Evolutionary conservation across 73 alveolate species (phyloP).

Genomic region (Paramecium sonneborni): DNA sequence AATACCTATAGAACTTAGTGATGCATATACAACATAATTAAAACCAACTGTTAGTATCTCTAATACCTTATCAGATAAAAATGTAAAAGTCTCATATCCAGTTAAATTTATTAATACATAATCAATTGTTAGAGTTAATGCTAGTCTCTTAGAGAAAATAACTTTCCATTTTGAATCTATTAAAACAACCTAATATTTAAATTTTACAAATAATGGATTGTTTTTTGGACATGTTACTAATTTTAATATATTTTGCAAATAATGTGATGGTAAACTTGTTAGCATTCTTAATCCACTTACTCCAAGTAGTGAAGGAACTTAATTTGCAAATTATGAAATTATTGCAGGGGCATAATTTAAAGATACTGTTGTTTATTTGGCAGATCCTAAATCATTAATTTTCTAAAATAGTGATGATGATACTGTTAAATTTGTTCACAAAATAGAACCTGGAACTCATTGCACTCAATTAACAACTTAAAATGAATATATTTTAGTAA

Average conservation of each 20-base stretch:
- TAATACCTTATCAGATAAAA: neutral
- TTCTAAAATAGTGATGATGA: neutral
- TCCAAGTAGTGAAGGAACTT: neutral
- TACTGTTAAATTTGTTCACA: too few relatives aligned
- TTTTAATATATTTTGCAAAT: neutral
- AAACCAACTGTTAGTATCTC: neutral
- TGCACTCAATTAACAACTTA: too few relatives aligned
- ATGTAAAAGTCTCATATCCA: neutral
- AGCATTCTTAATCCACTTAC: neutral
- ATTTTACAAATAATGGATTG: neutral
- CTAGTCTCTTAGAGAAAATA: neutral
- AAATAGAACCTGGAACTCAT: too few relatives aligned
- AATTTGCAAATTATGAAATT: neutral
- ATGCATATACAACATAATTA: neutral
- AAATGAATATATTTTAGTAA: too few relatives aligned
- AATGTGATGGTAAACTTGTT: neutral
- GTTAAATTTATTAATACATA: conserved; percentile 29
- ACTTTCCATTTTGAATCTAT: neutral
- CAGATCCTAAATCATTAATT: neutral
- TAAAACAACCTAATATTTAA: neutral
- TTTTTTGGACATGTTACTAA: neutral
- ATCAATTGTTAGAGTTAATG: neutral
- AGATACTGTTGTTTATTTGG: neutral
- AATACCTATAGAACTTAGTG: neutral
- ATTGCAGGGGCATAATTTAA: neutral